Evolutionary conservation across 306 rosid species (phyloP).

Genomic region (Arachis hypogaea): DNA sequence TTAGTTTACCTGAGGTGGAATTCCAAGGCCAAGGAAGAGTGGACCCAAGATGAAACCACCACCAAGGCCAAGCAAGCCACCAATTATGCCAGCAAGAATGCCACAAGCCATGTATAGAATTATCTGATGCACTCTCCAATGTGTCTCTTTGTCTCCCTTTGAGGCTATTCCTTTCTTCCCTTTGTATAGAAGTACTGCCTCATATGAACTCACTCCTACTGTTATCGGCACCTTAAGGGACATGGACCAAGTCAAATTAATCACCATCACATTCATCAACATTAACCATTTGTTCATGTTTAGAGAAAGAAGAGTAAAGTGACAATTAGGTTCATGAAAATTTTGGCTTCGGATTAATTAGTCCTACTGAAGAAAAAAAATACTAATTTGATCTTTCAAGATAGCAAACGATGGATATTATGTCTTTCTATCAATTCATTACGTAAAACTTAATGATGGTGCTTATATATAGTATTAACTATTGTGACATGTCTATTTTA

Average conservation of each 20-base stretch:
- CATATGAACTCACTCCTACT: conserved; percentile 31
- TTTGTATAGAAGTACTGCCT: conserved; percentile 50
- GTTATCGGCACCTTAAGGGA: conserved; percentile 39
- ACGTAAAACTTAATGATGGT: too few relatives aligned
- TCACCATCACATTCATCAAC: background rate
- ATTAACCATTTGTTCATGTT: too few relatives aligned
- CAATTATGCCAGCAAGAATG: conserved; percentile 66
- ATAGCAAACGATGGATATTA: too few relatives aligned
- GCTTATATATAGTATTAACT: too few relatives aligned
- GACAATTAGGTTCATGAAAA: too few relatives aligned
- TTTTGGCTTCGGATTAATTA: too few relatives aligned
- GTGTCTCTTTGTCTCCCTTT: conserved; percentile 57
- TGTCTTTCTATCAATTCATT: too few relatives aligned
- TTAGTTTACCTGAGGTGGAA: conserved; percentile 70
- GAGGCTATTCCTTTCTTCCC: conserved; percentile 64
- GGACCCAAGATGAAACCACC: conserved; percentile 89
- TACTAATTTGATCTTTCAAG: too few relatives aligned
- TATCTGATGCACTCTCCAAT: conserved; percentile 53
- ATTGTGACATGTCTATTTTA: too few relatives aligned
- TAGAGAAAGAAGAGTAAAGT: too few relatives aligned
- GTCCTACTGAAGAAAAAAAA: too few relatives aligned
- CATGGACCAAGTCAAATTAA: background rate
- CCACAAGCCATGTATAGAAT: conserved; percentile 57
- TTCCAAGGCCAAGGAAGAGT: conserved; percentile 75
- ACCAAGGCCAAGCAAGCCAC: conserved; percentile 82